Evolutionary conservation across 139 green algal genomes (phyloP), one percentile per base, ranked within the genome.

Genomic region (Coccomyxa sp.): DNA sequence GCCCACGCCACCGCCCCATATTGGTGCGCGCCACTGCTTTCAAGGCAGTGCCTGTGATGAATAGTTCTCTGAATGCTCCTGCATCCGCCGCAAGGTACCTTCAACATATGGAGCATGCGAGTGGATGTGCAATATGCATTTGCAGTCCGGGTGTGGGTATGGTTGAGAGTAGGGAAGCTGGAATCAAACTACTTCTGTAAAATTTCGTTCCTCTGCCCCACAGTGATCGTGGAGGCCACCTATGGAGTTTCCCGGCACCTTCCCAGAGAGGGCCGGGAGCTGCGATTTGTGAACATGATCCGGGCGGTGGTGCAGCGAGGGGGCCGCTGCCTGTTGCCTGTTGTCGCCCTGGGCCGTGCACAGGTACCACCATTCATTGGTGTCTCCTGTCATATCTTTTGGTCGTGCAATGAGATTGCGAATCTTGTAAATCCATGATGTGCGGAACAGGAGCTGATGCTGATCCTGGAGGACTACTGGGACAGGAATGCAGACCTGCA

Each of bases 401-500:
- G 68, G 32, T n/a, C 30, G 13, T 82, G 28, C 77, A 81, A 79
- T 79, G 7, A 79, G 28, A 10, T 23, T 79, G 38, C 38, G 7
- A 3, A 51, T 51, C 38, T 18, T 79, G 28, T 30, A 23, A 51
- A 11, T 10, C 4, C 74, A 58, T 79, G 28, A 51, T 79, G 74
- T 71, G 63, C 7, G 63, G 63, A 25, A 71, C 63, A 97, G 91
- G 95, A 98, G 91, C 93, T 99, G 81, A 90, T 99, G 80, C 91
- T 99, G 67, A 95, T 99, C 76, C 86, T 99, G 74, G 96, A 99
- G 79, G 97, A 99, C 81, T 93, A 97, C 89, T 99, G 97, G 97
- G 82, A 91, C 78, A 78, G 82, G 23, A 90, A 98, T 83, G 90
- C 92, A 0, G 93, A 98, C 83, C 86, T 99, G 77, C 91, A 95